Base-by-base conservation (phyloP, 2,329 filamentous ascomycete species). In the Cercospora beticola region DNA sequence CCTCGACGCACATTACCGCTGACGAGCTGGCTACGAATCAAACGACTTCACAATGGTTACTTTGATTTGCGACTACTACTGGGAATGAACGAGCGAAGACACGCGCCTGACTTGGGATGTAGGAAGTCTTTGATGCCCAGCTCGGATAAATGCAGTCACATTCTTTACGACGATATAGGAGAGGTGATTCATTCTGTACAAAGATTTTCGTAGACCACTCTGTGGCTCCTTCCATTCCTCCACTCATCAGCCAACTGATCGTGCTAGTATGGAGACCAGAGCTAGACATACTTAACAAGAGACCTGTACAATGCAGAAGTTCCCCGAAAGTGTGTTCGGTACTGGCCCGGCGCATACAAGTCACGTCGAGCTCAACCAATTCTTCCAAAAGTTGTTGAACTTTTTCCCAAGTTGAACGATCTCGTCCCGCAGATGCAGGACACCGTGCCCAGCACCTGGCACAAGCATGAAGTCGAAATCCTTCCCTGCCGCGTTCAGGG, bases 391-490 rank as follows among this genome's bases (percentile, higher is more conserved):
- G 23, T 23, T 54, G 10, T 36, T 60, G 9, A 64, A 60, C 61
- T 64, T 43, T 1, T 31, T 58, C 40, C 52, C 26, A 49, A 64
- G 33, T 57, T 60, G 33, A 33, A 58, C 49, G 21, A 49, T 49
- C 18, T 43, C 30, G 7, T 43, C 18, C 7, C 16, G 16, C 21
- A 28, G 18, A 23, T 49, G 6, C 2, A 60, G 2, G 7, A 67
- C 56, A 23, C 40, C 54, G 59, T 67, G 65, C 7, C 36, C 60
- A 21, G 60, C 65, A 23, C 65, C 65, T 5, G 65, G 65, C 36
- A 67, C 65, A 18, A 60, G 10, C n/a, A 67, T 40, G 33, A 67
- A 52, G 33, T 67, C 52, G 52, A 59, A 67, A 36, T 67, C 60
- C 52, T 67, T 67, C 7, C 54, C 65, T 14, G 65, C 65, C 36